Conservation (phyloP, 805 yeast genomes). For the Geotrichum ghanense region DNA sequence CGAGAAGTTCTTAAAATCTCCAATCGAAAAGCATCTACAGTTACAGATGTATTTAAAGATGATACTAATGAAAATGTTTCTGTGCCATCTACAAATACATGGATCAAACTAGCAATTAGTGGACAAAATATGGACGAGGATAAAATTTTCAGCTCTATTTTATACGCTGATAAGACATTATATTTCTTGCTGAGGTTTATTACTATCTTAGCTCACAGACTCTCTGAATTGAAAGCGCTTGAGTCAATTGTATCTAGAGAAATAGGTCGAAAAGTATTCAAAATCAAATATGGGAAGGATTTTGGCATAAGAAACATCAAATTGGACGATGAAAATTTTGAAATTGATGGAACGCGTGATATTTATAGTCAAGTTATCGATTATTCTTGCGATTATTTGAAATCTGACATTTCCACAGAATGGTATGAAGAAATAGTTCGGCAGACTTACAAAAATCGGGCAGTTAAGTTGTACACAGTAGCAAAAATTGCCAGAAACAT, state of each 20-base stretch:
- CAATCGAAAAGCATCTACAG: not conserved
- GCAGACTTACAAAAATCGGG: constrained; percentile 88
- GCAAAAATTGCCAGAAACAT: constrained; percentile 40
- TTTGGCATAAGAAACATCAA: not conserved
- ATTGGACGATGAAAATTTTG: not conserved
- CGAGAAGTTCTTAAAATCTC: not conserved
- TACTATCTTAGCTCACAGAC: not conserved
- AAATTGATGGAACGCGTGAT: not conserved
- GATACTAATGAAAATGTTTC: no score
- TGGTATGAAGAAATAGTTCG: constrained; percentile 93
- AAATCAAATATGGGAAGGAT: not conserved
- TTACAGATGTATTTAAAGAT: no score
- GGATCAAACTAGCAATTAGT: no score
- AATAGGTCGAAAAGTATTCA: not conserved
- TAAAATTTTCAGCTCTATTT: no score
- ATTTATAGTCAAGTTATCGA: not conserved
- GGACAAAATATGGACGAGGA: no score
- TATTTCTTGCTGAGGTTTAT: not conserved
- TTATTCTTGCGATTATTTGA: not conserved
- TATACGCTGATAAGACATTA: not conserved
- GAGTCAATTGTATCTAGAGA: not conserved
- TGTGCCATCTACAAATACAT: not conserved
- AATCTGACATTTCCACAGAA: not conserved
- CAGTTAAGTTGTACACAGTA: constrained; percentile 83
- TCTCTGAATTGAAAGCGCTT: not conserved